phyloP scores from a whole-genome alignment of 345 rosid species.

The Boechera stricta region DNA sequence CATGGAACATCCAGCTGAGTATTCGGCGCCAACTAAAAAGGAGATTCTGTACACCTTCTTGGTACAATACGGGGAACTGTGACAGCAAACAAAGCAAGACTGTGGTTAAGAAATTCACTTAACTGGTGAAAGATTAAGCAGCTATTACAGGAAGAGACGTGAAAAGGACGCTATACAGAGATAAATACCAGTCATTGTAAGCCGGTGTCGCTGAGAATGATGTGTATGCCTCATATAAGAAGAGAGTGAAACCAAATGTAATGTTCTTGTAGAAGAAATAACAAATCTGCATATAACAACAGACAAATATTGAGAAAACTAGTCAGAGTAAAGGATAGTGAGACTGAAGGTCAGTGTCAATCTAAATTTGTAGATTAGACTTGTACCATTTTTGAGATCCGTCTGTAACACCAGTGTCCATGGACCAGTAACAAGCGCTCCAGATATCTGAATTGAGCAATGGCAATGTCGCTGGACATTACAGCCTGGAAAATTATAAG shows the following conservation, averaged over 20 bases:
- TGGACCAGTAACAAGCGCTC: constrained; percentile 97
- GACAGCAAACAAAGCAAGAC: constrained; percentile 26
- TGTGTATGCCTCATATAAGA: constrained; percentile 74
- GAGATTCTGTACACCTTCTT: constrained; percentile 85
- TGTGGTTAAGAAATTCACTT: constrained; percentile 20
- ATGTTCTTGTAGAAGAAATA: constrained; percentile 98
- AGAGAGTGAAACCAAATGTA: constrained; percentile 80
- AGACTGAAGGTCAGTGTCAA: constrained; percentile 4
- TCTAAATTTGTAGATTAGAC: background rate
- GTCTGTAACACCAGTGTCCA: constrained; percentile 98
- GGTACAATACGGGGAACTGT: constrained; percentile 92
- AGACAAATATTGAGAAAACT: constrained; percentile 29
- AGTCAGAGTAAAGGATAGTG: background rate
- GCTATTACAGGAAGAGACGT: constrained; percentile 73
- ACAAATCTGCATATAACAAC: constrained; percentile 69
- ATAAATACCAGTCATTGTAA: constrained; percentile 86
- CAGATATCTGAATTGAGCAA: constrained; percentile 91
- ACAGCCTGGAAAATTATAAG: constrained; percentile 64
- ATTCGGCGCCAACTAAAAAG: constrained; percentile 90
- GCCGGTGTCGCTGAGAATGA: constrained; percentile 85
- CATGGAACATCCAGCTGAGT: constrained; percentile 83
- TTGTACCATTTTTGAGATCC: constrained; percentile 89
- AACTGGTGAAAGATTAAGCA: constrained; percentile 20
- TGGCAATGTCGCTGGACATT: constrained; percentile 95
- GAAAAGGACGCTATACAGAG: constrained; percentile 83